phyloP scores from a whole-genome alignment of 805 yeast species.

The Wickerhamiella alocasiicola region DNA sequence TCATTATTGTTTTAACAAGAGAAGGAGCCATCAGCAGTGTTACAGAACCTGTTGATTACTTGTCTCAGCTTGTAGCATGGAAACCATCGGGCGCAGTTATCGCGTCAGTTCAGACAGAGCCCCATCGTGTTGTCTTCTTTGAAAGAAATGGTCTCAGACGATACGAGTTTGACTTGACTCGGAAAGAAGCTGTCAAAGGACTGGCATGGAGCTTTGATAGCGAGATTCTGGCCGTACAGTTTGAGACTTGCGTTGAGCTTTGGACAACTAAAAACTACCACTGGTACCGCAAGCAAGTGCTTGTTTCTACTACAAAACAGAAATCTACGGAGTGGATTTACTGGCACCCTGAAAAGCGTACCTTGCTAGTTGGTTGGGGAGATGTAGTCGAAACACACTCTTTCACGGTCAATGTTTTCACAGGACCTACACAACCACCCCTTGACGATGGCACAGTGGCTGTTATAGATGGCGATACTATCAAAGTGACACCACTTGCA shows the following conservation, averaged over 20 bases:
- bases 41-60: slow-evolving; percentile 78
- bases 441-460: slow-evolving; percentile 64
- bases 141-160: slow-evolving; percentile 90
- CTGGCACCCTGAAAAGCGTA: slow-evolving; percentile 84
- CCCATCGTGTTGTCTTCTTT: slow-evolving; percentile 50
- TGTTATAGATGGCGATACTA: slow-evolving; percentile 65
- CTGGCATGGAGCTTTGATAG: slow-evolving; percentile 74
- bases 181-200: slow-evolving; percentile 31
- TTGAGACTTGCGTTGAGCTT: slow-evolving; percentile 53
- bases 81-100: slow-evolving; percentile 81
- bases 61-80: slow-evolving; percentile 70
- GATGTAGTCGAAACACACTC: slow-evolving; percentile 19
- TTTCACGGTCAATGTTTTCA: slow-evolving; percentile 52
- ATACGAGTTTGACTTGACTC: slow-evolving; percentile 65
- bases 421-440: slow-evolving; percentile 61
- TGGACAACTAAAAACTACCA: slow-evolving; percentile 92
- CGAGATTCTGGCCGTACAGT: slow-evolving; percentile 61
- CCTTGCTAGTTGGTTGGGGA: slow-evolving; percentile 39
- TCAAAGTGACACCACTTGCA: slow-evolving; percentile 68
- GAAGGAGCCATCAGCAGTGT: slow-evolving; percentile 65
- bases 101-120: slow-evolving; percentile 59
- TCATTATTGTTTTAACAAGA: slow-evolving; percentile 68
- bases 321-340: slow-evolving; percentile 19
- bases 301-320: slow-evolving; percentile 22
- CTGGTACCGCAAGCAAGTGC: slow-evolving; percentile 86